Evolutionary conservation across 805 yeast genomes (phyloP), one percentile per base, ranked within the genome.

Genomic region (Candida sakaeoensis): DNA sequence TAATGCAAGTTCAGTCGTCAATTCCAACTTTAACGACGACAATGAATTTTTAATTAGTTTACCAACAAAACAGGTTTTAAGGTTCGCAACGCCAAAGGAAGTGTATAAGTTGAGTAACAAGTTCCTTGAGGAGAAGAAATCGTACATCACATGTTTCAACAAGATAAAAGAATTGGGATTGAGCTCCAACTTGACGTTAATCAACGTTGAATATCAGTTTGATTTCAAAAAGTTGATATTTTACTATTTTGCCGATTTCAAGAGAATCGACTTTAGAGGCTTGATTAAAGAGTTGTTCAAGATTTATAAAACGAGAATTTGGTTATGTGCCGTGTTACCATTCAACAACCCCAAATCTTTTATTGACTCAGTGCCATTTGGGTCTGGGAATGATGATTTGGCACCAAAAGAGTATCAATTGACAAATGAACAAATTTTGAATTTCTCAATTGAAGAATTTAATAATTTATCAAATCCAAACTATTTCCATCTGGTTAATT

Each of bases 21-120:
- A 66, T 45, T 52, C 56, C n/a, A 64, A 62, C 39, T 58, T 58
- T 38, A 74, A 73, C 41, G 79, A 77, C 50, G 82, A 77, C 50
- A 78, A 76, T 47, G 79, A 76, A 50, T 77, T 77, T 45, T 72
- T 83, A 39, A 80, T 85, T 23, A 58, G 66, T 10, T 72, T 84
- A 39, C 93, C 93, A 15, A 80, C 87, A 5, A 85, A 85, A 54
- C 90, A 84, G 57, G 82, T 85, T 13, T 61, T 85, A 29, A 63
- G 93, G 46, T 84, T 85, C 65, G 88, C 89, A 0, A 82, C 85
- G 16, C 80, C 85, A 2, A 75, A 75, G 53, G 95, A 85, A 56
- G 72, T 80, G 16, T 70, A 69, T 25, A 82, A 79, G 47, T 58
- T 85, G 29, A 74, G 77, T 43, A 70, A 73, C 13, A 85, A 85